Evolutionary conservation across 176 grass and related monocot genomes (phyloP).

Genomic region (Triticum timopheevii): DNA sequence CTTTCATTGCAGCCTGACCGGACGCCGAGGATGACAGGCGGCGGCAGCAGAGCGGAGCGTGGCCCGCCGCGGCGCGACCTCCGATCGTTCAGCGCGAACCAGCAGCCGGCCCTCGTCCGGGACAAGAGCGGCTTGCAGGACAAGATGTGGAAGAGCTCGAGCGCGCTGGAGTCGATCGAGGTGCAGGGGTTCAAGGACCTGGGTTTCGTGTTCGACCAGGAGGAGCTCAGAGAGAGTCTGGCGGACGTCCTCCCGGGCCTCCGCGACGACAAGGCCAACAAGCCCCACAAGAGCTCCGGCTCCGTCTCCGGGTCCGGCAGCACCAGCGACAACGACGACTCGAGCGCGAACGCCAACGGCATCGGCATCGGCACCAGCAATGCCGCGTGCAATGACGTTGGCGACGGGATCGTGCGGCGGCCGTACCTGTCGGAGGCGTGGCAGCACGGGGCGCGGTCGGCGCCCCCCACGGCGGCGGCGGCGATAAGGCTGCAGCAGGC

Average conservation of each 20-base stretch:
- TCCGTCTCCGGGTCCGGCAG: conserved; percentile 20
- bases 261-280: conserved; percentile 12
- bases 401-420: neutral
- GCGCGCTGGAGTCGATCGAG: conserved; percentile 78
- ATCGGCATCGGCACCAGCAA: neutral
- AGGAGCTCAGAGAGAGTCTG: conserved; percentile 46
- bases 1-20: conserved; percentile 3
- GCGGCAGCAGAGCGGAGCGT: neutral
- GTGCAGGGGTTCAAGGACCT: conserved; percentile 92
- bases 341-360: neutral
- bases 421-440: conserved; percentile 80
- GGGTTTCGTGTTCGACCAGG: conserved; percentile 83
- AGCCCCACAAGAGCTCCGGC: conserved; percentile 1
- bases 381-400: neutral
- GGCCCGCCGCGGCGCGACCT: conserved; percentile 1
- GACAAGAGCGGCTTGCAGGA: conserved; percentile 34
- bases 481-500: conserved; percentile 44
- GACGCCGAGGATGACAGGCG: neutral
- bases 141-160: conserved; percentile 68
- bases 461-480: neutral
- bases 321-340: conserved; percentile 10
- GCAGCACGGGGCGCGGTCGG: conserved; percentile 33
- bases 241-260: conserved; percentile 69
- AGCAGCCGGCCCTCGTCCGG: neutral
- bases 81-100: neutral